Evolutionary conservation across 768 basidiomycete species (phyloP), one percentile per base, ranked within the genome.

Genomic region (Lentinula guzmanii): DNA sequence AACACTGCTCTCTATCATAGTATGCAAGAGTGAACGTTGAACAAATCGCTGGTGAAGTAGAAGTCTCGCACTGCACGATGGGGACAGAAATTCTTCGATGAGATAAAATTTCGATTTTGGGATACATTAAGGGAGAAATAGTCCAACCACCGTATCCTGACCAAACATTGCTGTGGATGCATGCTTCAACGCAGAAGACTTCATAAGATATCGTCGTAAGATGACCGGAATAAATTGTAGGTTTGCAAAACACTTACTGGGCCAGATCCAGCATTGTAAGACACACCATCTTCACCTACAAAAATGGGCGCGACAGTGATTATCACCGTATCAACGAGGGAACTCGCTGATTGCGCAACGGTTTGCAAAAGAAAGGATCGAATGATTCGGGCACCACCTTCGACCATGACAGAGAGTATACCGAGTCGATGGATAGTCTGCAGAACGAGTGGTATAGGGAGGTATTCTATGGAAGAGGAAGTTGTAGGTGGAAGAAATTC

Each of bases 361-460:
- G 31, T 34, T 33, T 59, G 56, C 16, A 60, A 10, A 13, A 94
- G 73, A 74, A 93, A 91, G 1, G 90, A 86, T 5, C 80, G 77
- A 61, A 99, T 93, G 64, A 99, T 79, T 8, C 76, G 74, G 8
- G 93, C 90, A 15, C 97, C 97, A 57, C 97, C 97, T 76, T 99
- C 97, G 5, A 98, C 91, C 96, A 99, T 99, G 59, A 98, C 75
- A 10, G 86, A 88, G 10, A 74, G 73, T 63, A 96, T 77, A 3
- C 83, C 85, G n/a, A 79, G 74, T 10, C 73, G 71, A n/a, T 72
- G 73, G 28, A 97, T 76, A 6, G 74, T 73, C 11, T 64, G 66
- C 4, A 95, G 82, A 16, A 91, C 70, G 4, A 69, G 68, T 2
- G 72, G 69, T 34, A 91, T 71, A 31, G 80, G 74, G 18, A 87